Evolutionary conservation across 2,329 filamentous ascomycete species (phyloP).

Genomic region (Aspergillus sp.): DNA sequence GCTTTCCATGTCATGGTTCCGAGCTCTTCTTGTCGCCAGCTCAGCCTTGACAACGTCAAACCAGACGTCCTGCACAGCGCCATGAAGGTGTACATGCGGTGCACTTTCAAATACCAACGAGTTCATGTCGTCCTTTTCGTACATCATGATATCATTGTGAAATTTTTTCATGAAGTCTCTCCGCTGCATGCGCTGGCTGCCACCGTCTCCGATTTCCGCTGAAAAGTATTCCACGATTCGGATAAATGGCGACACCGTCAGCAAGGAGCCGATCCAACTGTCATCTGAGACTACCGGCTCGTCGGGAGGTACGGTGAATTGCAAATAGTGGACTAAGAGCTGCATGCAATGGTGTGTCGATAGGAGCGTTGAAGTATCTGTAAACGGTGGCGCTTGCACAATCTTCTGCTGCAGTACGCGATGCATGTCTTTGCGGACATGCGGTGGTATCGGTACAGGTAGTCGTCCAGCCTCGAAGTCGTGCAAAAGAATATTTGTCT

Average conservation of each 20-base stretch:
- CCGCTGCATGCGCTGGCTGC: slow-evolving; percentile 44
- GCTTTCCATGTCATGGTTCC: slow-evolving; percentile 40
- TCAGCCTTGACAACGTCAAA: slow-evolving; percentile 42
- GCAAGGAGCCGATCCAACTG: slow-evolving; percentile 47
- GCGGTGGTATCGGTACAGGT: slow-evolving; percentile 41
- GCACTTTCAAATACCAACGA: slow-evolving; percentile 41
- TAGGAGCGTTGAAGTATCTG: slow-evolving; percentile 43
- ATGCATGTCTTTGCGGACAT: slow-evolving; percentile 42
- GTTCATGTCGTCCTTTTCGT: slow-evolving; percentile 45
- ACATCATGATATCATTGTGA: slow-evolving; percentile 42
- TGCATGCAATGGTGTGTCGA: slow-evolving; percentile 49
- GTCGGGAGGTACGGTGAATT: slow-evolving; percentile 42
- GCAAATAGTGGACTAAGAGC: slow-evolving; percentile 45
- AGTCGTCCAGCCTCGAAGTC: slow-evolving; percentile 45
- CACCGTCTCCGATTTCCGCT: slow-evolving; percentile 48
- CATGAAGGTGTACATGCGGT: slow-evolving; percentile 35
- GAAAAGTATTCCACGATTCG: slow-evolving; percentile 49
- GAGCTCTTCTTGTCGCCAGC: slow-evolving; percentile 32
- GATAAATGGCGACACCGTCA: slow-evolving; percentile 44
- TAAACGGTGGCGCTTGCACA: slow-evolving; percentile 46
- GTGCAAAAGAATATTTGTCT: slow-evolving; percentile 41
- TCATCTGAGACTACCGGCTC: slow-evolving; percentile 37
- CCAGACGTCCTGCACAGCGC: slow-evolving; percentile 45
- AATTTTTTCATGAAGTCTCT: slow-evolving; percentile 52
- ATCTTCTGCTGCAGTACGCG: slow-evolving; percentile 43